Evolutionary conservation across 1,284 basidiomycete genomes (phyloP).

Genomic region (Austroboletus rostrupii): DNA sequence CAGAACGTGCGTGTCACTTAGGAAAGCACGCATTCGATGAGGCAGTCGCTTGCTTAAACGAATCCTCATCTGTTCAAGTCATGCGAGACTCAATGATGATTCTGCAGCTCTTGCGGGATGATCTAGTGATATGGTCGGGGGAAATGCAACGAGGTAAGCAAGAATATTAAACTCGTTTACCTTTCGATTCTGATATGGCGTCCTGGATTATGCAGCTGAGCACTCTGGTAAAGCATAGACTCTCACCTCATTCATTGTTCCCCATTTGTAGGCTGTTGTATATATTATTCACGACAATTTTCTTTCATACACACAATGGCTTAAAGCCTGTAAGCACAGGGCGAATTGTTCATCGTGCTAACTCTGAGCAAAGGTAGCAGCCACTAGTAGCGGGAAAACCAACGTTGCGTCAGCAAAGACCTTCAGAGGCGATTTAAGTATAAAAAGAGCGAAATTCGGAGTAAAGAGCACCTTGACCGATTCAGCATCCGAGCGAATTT

Average conservation of each 20-base stretch:
- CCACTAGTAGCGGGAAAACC: conserved; percentile 87
- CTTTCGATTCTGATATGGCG: conserved; percentile 9
- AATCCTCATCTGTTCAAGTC: conserved; percentile 39
- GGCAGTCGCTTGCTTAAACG: conserved; percentile 49
- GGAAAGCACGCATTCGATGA: conserved; percentile 75
- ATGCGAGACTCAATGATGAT: conserved; percentile 65
- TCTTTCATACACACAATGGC: background rate
- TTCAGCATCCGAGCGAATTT: conserved; percentile 89
- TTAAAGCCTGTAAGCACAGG: background rate
- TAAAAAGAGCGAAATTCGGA: background rate
- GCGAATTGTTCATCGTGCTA: background rate
- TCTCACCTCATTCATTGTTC: conserved; percentile 1
- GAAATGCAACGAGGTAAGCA: conserved; percentile 46
- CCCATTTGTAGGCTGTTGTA: conserved; percentile 7
- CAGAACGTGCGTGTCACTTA: conserved; percentile 89
- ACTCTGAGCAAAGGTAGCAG: conserved; percentile 79
- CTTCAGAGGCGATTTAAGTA: conserved; percentile 26
- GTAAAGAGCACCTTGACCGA: conserved; percentile 75
- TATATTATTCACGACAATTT: conserved; percentile 11
- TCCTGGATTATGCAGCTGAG: conserved; percentile 19
- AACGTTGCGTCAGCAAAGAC: conserved; percentile 81
- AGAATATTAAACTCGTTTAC: conserved; percentile 10
- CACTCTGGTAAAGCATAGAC: conserved; percentile 16
- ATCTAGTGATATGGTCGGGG: conserved; percentile 60
- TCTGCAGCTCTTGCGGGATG: conserved; percentile 60